These are phyloP conservation scores for Phytophthora parvispora DNA, from an alignment of 352 stramenopile genomes.

Conservation along the genomic window DNA sequence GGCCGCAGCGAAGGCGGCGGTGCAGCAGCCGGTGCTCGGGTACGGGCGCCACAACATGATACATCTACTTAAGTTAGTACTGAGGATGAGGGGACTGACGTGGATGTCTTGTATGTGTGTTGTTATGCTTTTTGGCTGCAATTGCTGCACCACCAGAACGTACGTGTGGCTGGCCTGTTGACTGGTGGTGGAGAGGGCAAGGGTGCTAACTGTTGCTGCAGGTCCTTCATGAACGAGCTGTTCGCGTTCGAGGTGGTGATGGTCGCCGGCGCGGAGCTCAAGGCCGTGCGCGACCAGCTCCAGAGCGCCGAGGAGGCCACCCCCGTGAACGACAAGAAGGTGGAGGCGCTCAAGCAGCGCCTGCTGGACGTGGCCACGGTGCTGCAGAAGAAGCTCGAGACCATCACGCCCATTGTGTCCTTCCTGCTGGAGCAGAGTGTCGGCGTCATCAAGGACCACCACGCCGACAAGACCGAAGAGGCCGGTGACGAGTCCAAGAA, in stretches of 20 bases:
- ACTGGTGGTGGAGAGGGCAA: background rate
- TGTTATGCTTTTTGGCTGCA: background rate
- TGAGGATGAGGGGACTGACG: background rate
- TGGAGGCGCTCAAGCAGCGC: constrained; percentile 62
- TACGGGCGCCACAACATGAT: constrained; percentile 20
- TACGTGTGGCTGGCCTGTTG: constrained; percentile 24
- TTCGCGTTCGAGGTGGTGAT: constrained; percentile 77
- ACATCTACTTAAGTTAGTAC: too few relatives aligned
- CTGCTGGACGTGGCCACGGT: constrained; percentile 58
- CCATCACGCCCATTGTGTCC: constrained; percentile 62
- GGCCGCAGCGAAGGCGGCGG: constrained; percentile 16
- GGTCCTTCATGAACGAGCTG: constrained; percentile 69
- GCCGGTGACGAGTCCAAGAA: constrained; percentile 48
- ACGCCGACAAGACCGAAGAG: constrained; percentile 4
- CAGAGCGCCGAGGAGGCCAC: constrained; percentile 46
- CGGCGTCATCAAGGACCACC: constrained; percentile 1
- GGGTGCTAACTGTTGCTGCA: constrained; percentile 17
- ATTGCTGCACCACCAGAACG: constrained; percentile 35
- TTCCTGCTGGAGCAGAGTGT: constrained; percentile 74
- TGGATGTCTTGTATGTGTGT: constrained; percentile 4
- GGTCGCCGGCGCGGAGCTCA: constrained; percentile 69
- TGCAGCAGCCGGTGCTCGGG: constrained; percentile 51
- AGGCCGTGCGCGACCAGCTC: constrained; percentile 67
- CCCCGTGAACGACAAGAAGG: constrained; percentile 52
- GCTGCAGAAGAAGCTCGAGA: constrained; percentile 66